These are phyloP conservation scores for Coemansia sp. DNA, from an alignment of 192 early-diverging fungal genomes.

Conservation along the genomic window DNA sequence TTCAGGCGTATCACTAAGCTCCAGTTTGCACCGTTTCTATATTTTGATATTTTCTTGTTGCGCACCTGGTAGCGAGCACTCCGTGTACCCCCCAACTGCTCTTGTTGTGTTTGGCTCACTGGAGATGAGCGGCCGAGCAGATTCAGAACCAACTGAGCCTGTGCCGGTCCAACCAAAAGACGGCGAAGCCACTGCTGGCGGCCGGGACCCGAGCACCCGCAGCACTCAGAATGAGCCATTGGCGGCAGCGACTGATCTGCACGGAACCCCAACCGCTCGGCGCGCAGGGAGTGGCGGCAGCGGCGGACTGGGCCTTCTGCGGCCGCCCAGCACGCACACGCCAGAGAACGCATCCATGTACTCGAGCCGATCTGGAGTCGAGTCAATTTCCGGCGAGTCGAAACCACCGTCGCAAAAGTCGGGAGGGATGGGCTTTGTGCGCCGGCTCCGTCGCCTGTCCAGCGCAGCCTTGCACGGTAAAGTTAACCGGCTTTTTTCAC, in stretches of 20 bases:
- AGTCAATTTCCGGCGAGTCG: constrained; percentile 32
- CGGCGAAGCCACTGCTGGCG: not conserved
- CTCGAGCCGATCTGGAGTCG: constrained; percentile 25
- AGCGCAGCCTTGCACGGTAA: constrained; percentile 44
- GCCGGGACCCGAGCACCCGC: not conserved
- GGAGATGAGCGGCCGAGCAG: not conserved
- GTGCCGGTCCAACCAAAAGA: not conserved
- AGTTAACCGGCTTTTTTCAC: constrained; percentile 46
- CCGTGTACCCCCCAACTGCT: too few species aligned
- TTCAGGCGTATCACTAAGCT: too few species aligned
- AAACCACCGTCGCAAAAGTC: constrained; percentile 48
- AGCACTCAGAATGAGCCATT: not conserved
- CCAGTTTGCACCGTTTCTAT: too few species aligned
- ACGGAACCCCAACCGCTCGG: constrained; percentile 21
- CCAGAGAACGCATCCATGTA: constrained; percentile 34
- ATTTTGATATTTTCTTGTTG: too few species aligned
- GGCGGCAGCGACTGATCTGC: constrained; percentile 5
- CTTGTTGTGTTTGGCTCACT: not conserved
- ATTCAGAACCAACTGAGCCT: not conserved
- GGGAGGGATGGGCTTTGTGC: constrained; percentile 36
- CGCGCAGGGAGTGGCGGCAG: constrained; percentile 18
- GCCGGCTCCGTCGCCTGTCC: constrained; percentile 38
- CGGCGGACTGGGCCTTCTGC: constrained; percentile 33
- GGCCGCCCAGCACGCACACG: constrained; percentile 25
- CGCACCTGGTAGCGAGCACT: too few species aligned